Base-by-base conservation (phyloP, 106 monocot species). In the Dioscorea alata region DNA sequence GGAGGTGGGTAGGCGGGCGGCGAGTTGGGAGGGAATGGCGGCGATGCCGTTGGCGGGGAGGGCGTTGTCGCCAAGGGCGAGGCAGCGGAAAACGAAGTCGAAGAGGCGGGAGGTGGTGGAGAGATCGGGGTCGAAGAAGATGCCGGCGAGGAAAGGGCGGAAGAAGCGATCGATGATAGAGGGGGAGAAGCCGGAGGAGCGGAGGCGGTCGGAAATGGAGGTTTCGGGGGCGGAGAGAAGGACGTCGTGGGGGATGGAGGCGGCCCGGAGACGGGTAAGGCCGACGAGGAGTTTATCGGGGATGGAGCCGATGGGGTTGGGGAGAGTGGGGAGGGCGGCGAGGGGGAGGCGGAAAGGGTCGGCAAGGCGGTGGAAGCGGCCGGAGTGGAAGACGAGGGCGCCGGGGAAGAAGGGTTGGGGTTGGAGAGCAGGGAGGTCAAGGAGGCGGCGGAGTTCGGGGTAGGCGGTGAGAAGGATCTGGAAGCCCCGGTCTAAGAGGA, bases 401-500 rank as follows among this genome's bases (percentile, higher is more conserved):
- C 92, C 96, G 33, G 96, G 81, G 79, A 92, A 89, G 80, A 92
- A 97, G 31, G 69, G 69, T 2, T 50, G 82, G 69, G 89, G 92
- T 48, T 64, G 23, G 18, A 97, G 84, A 51, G 86, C 64, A n/a
- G 77, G 65, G 74, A 81, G 86, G 72, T 97, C 71, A 49, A 97
- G 86, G 69, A 87, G 65, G 24, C 75, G 75, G 51, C 61, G 79
- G 52, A 84, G 78, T 48, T 89, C 89, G 0, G 92, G 96, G 62
- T 86, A 87, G 71, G 92, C 88, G 67, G 96, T 89, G 79, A 96
- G 88, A 84, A 96, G 76, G 67, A 96, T 96, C 65, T 96, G 96
- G 86, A 96, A 96, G 71, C 96, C 96, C 50, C 89, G 86, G 80
- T 96, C 96, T 57, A 96, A 89, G 60, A 91, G 86, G 89, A 88